A percentile compares a stretch with the other conserved stretches of the same genome.
Conservation (phyloP, 129 eudicot species). For the Helianthus tuberosus region DNA sequence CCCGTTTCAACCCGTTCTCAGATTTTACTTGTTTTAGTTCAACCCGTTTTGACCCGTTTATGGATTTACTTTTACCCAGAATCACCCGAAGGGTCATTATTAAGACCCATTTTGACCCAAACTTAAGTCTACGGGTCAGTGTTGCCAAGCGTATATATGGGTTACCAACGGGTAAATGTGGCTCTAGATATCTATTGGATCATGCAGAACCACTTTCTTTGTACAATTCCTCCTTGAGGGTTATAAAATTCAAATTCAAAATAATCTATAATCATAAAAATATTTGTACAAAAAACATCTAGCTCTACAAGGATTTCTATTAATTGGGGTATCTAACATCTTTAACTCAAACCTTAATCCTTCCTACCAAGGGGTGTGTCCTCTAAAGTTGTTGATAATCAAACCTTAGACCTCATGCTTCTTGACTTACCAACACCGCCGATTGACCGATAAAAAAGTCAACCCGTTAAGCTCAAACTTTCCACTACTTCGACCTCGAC, state of each 20-base stretch:
- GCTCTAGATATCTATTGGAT: neutral
- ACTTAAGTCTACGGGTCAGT: too few species aligned
- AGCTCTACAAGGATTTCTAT: neutral
- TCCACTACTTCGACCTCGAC: constrained; percentile 28
- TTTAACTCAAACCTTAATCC: neutral
- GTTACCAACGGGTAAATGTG: too few species aligned
- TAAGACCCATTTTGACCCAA: too few species aligned
- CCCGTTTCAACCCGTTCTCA: too few species aligned
- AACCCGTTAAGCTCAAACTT: neutral
- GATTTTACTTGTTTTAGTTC: too few species aligned
- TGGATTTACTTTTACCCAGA: too few species aligned
- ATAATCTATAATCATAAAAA: neutral
- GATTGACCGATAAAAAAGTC: constrained; percentile 3
- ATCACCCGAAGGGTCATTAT: too few species aligned
- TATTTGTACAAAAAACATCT: neutral
- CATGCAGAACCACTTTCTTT: neutral
- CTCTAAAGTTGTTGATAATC: constrained; percentile 23
- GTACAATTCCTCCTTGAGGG: neutral
- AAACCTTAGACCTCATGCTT: neutral
- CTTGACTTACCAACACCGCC: neutral
- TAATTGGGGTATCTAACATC: constrained; percentile 5
- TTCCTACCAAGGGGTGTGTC: neutral
- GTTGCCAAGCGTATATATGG: too few species aligned
- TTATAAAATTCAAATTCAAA: neutral
- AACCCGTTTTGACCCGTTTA: too few species aligned